A percentile compares a stretch with the other conserved stretches of the same genome.
Evolutionary conservation across 108 stramenopile species (phyloP).

Genomic region (Tribonema minus): DNA sequence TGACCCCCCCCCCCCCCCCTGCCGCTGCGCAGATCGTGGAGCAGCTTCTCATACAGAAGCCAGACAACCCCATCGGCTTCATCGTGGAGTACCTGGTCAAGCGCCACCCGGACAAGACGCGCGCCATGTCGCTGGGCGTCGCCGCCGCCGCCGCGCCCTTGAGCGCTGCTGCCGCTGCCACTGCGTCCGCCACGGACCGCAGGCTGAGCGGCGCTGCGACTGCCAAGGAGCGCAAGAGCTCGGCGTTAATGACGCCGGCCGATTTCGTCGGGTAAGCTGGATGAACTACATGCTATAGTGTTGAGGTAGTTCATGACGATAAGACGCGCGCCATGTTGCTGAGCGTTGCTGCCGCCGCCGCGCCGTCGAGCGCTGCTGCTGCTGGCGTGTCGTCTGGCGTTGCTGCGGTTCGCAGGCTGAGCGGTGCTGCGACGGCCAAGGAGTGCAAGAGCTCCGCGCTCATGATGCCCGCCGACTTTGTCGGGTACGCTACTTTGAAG

Average conservation of each 20-base stretch:
- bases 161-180: not conserved
- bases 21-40: conserved; percentile 56
- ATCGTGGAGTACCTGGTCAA: conserved; percentile 62
- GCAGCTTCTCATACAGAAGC: conserved; percentile 68
- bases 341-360: not conserved
- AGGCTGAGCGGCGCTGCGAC: no score
- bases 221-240: no score
- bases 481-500: no score
- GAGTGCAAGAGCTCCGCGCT: no score
- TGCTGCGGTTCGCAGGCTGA: not conserved
- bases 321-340: no score
- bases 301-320: no score
- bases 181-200: not conserved
- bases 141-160: not conserved
- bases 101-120: conserved; percentile 66
- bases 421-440: no score
- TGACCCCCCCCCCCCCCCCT: not conserved
- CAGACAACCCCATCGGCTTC: conserved; percentile 70
- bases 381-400: not conserved
- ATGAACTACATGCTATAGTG: no score
- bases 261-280: no score
- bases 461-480: no score
- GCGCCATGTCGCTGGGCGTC: conserved; percentile 1
- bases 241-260: no score
- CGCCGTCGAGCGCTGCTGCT: not conserved